These are phyloP conservation scores for Cylindrotheca closterium DNA, from an alignment of 108 stramenopile genomes.

Conservation along the genomic window DNA sequence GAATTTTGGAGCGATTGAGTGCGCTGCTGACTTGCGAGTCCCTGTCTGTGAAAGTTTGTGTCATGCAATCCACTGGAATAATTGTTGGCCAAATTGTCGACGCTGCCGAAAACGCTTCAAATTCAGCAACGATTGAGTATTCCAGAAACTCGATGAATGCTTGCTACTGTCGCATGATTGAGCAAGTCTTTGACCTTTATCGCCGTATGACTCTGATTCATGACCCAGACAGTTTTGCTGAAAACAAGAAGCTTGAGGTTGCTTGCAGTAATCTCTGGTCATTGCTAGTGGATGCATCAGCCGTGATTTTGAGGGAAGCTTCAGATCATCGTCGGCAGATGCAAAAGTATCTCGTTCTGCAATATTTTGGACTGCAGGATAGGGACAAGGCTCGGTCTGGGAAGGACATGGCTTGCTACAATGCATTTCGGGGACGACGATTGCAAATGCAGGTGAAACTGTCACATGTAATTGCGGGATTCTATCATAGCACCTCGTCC, in stretches of 20 bases:
- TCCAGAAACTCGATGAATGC: no score
- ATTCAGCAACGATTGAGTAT: no score
- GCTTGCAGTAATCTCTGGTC: background rate
- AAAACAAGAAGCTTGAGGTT: background rate
- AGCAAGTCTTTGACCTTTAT: no score
- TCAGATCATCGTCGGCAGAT: background rate
- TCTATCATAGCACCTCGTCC: no score
- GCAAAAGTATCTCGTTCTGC: background rate
- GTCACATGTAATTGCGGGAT: background rate
- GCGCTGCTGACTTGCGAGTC: conserved; percentile 11
- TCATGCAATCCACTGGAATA: conserved; percentile 15
- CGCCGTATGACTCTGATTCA: no score
- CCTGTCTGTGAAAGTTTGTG: conserved; percentile 16
- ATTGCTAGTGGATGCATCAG: background rate
- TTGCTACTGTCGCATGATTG: no score
- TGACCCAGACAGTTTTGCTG: no score
- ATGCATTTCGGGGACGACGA: background rate
- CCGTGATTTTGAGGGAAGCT: background rate
- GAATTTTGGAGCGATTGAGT: background rate
- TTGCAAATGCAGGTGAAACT: background rate
- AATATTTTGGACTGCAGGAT: background rate
- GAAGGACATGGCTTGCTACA: background rate
- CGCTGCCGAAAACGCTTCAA: no score
- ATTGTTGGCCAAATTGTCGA: no score
- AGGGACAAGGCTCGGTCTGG: background rate